phyloP scores from a whole-genome alignment of 2,329 filamentous ascomycete species.

The Balansia obtecta region DNA sequence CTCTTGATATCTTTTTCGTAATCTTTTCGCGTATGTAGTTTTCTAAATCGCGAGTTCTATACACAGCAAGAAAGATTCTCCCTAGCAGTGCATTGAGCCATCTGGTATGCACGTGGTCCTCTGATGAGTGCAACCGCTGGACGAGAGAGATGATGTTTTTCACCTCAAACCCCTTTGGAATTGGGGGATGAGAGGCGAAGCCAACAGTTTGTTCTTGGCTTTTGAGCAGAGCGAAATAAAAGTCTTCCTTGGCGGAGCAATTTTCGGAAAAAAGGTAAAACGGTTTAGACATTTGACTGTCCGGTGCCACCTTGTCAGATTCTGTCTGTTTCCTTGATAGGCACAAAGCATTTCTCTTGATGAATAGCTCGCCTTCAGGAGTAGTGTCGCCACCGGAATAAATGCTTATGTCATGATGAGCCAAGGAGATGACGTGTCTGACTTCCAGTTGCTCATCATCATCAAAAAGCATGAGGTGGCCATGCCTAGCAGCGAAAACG shows the following conservation, averaged over 20 bases:
- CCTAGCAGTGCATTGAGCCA: conserved; percentile 92
- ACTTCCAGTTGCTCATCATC: conserved; percentile 92
- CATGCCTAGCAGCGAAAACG: conserved; percentile 47
- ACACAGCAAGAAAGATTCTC: conserved; percentile 74
- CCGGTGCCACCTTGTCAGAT: conserved; percentile 37
- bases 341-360: conserved; percentile 85
- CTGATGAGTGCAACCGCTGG: conserved; percentile 79
- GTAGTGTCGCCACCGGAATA: conserved; percentile 69
- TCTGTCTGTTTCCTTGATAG: conserved; percentile 52
- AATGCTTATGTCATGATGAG: conserved; percentile 74
- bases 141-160: conserved; percentile 83
- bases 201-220: conserved; percentile 63
- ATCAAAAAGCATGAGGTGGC: conserved; percentile 95
- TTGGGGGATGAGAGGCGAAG: conserved; percentile 43
- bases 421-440: conserved; percentile 85
- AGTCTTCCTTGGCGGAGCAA: conserved; percentile 93
- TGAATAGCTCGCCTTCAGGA: conserved; percentile 86
- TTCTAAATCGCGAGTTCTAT: conserved; percentile 74
- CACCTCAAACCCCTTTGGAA: conserved; percentile 65
- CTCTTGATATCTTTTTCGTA: conserved; percentile 88
- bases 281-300: conserved; percentile 54
- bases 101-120: conserved; percentile 78
- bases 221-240: conserved; percentile 83
- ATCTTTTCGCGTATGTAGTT: conserved; percentile 72
- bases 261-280: conserved; percentile 95